phyloP scores from a whole-genome alignment of 2,329 filamentous ascomycete species.

The Verticillium dahliae region DNA sequence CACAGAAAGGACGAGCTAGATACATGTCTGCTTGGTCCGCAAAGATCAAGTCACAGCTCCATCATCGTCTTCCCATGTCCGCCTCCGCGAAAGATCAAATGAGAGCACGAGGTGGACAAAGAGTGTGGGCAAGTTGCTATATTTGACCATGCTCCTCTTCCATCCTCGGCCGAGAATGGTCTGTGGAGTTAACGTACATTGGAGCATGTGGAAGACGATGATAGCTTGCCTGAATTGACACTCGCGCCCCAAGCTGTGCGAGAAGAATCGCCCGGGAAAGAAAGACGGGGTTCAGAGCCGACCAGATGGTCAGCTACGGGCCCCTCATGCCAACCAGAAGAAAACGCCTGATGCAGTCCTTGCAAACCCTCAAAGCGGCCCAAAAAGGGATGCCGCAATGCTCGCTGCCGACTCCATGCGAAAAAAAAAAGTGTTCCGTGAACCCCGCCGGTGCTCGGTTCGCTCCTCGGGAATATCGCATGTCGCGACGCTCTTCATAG shows the following conservation, averaged over 20 bases:
- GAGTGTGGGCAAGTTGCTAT: conserved; percentile 36
- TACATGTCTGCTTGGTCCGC: conserved; percentile 26
- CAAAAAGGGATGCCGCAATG: conserved; percentile 24
- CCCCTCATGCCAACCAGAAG: conserved; percentile 7
- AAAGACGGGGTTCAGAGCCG: conserved; percentile 8
- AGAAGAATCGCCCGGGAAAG: background rate
- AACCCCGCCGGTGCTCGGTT: conserved; percentile 3
- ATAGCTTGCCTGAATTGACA: conserved; percentile 58
- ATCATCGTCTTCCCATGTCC: conserved; percentile 54
- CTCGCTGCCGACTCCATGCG: conserved; percentile 30
- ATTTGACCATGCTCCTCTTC: conserved; percentile 36
- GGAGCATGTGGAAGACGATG: conserved; percentile 59
- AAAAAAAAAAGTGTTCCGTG: conserved; percentile 1
- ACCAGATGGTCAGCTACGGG: conserved; percentile 11
- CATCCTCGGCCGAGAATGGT: conserved; percentile 19
- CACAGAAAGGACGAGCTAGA: conserved; percentile 28
- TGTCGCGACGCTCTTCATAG: conserved; percentile 10
- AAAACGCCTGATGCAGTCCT: conserved; percentile 15
- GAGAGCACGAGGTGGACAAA: conserved; percentile 28
- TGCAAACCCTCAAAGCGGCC: conserved; percentile 20
- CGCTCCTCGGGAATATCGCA: conserved; percentile 4
- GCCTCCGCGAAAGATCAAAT: conserved; percentile 5
- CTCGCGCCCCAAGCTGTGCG: conserved; percentile 16
- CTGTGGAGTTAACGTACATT: conserved; percentile 60
- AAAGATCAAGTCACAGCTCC: conserved; percentile 46